Conservation (phyloP, 306 rosid genomes). For the Prunus armeniaca region DNA sequence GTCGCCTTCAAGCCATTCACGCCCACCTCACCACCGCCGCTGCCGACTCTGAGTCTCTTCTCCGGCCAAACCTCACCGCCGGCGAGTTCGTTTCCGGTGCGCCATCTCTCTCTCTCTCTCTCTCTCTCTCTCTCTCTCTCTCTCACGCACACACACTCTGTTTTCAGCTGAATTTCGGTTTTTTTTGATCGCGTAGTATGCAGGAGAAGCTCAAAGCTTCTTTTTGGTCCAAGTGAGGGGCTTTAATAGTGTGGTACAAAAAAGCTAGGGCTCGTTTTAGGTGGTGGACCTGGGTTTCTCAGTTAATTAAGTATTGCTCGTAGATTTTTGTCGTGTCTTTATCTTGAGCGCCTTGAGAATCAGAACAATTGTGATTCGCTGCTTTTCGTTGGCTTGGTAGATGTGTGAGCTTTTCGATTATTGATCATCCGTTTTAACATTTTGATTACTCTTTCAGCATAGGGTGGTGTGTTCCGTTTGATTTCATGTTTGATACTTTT, state of each 20-base stretch:
- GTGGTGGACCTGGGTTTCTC: not conserved
- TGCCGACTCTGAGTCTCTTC: constrained; percentile 46
- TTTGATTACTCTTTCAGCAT: not conserved
- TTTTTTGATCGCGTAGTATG: not conserved
- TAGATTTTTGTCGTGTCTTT: not conserved
- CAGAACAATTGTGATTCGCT: not conserved
- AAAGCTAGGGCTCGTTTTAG: not conserved
- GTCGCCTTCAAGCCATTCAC: constrained; percentile 67
- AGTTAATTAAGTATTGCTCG: not conserved
- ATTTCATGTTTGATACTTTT: not conserved
- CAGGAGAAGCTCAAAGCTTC: not conserved
- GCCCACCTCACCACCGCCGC: constrained; percentile 47
- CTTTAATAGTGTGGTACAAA: not conserved
- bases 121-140: constrained; percentile 16
- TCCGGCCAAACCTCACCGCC: constrained; percentile 57
- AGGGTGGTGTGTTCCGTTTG: not conserved
- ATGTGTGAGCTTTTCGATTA: not conserved
- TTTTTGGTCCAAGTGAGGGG: not conserved
- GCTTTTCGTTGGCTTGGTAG: not conserved
- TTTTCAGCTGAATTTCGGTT: not conserved
- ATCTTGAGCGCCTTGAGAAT: not conserved
- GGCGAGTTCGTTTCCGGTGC: constrained; percentile 74
- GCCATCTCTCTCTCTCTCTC: constrained; percentile 18
- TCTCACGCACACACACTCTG: not conserved
- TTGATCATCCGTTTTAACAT: not conserved